Evolutionary conservation across 306 rosid genomes (phyloP).

Genomic region (Psophocarpus tetragonolobus): DNA sequence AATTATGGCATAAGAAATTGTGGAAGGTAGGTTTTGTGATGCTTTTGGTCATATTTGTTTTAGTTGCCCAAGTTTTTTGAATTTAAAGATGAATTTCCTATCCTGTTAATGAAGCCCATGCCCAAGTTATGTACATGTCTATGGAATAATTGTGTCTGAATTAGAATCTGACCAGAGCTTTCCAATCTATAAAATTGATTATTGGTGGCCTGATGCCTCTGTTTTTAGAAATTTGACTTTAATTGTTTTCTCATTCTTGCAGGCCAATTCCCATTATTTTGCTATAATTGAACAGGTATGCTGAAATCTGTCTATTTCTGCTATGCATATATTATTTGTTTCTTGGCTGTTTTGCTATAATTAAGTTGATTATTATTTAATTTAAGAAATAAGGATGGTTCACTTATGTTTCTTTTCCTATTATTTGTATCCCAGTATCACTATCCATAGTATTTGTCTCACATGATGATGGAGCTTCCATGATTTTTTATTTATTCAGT

Average conservation of each 20-base stretch:
- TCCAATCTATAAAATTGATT: conserved; percentile 10
- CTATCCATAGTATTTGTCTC: not conserved
- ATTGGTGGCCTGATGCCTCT: not conserved
- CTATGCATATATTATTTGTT: not conserved
- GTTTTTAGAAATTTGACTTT: conserved; percentile 34
- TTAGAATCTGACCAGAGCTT: conserved; percentile 9
- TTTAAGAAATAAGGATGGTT: not conserved
- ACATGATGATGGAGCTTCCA: conserved; percentile 15
- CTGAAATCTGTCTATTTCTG: conserved; percentile 32
- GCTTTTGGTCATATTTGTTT: not conserved
- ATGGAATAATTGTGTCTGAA: not conserved
- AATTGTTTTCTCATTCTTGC: conserved; percentile 48
- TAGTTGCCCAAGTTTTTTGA: not conserved
- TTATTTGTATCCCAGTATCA: not conserved
- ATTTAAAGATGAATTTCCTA: conserved; percentile 7
- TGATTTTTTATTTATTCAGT: not conserved
- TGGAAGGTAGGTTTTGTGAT: not conserved
- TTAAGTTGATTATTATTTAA: not conserved
- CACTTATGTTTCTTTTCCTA: not conserved
- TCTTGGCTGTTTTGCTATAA: not conserved
- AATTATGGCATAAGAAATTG: not conserved
- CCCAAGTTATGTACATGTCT: not conserved
- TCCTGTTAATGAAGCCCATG: conserved; percentile 12
- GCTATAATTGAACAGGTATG: conserved; percentile 97
- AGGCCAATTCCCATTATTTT: conserved; percentile 96